A percentile compares a stretch with the other conserved stretches of the same genome.
Conservation (phyloP, 768 basidiomycete genomes). For the Lactifluus subvellereus region DNA sequence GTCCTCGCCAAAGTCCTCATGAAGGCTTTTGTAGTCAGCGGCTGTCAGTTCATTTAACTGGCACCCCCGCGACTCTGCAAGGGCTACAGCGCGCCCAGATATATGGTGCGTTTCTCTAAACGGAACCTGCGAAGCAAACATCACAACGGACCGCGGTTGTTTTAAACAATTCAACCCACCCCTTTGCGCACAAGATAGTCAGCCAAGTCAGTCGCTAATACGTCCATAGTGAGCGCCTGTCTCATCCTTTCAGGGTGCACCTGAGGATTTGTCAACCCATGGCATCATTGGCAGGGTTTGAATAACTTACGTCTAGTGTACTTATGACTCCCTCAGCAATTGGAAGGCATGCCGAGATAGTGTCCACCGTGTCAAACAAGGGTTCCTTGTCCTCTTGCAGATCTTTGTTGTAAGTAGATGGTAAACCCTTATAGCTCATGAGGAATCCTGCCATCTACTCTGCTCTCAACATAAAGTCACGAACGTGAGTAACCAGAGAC, state of each 20-base stretch:
- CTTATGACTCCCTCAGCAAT: slow-evolving; percentile 94
- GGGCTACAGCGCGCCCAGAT: slow-evolving; percentile 91
- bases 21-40: slow-evolving; percentile 71
- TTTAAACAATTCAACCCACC: slow-evolving; percentile 43
- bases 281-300: not conserved
- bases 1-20: slow-evolving; percentile 74
- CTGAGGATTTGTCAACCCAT: slow-evolving; percentile 35
- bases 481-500: slow-evolving; percentile 25
- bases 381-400: slow-evolving; percentile 99
- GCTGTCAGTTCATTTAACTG: slow-evolving; percentile 78
- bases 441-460: slow-evolving; percentile 93
- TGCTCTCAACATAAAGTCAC: not conserved
- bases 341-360: slow-evolving; percentile 76
- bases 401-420: slow-evolving; percentile 99
- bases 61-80: slow-evolving; percentile 78
- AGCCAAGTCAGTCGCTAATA: slow-evolving; percentile 96
- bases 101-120: slow-evolving; percentile 99
- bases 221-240: slow-evolving; percentile 89
- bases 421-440: slow-evolving; percentile 95
- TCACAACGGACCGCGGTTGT: slow-evolving; percentile 7
- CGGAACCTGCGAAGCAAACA: slow-evolving; percentile 57
- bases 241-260: slow-evolving; percentile 89
- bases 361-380: slow-evolving; percentile 90
- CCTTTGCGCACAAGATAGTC: slow-evolving; percentile 99
- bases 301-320: slow-evolving; percentile 68